A percentile compares a stretch with the other conserved stretches of the same genome.
Conservation (phyloP, 2,329 filamentous ascomycete genomes). For the Colletotrichum tanaceti region DNA sequence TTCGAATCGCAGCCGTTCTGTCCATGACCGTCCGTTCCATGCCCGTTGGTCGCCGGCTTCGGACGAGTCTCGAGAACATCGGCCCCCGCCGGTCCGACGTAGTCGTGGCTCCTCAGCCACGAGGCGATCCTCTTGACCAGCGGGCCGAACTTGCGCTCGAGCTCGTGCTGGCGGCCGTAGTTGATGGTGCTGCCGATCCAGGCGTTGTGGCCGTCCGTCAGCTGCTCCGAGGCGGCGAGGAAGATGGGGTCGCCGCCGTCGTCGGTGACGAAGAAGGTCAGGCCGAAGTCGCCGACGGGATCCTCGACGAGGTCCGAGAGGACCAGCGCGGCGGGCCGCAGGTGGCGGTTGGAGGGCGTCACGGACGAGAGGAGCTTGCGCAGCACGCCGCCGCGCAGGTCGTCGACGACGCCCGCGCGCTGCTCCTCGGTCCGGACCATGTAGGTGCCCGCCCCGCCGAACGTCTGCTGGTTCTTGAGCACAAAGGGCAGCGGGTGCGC, state of each 20-base stretch:
- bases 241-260: slow-evolving; percentile 44
- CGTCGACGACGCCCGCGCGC: slow-evolving; percentile 43
- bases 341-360: slow-evolving; percentile 47
- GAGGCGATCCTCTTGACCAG: slow-evolving; percentile 43
- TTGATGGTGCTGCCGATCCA: slow-evolving; percentile 52
- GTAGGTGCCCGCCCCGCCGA: slow-evolving; percentile 52
- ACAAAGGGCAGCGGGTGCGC: slow-evolving; percentile 49
- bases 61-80: slow-evolving; percentile 48
- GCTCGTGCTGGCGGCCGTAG: slow-evolving; percentile 47
- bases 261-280: slow-evolving; percentile 51
- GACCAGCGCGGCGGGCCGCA: slow-evolving; percentile 49
- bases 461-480: slow-evolving; percentile 53
- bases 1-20: no score
- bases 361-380: slow-evolving; percentile 47
- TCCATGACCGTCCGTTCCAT: no score
- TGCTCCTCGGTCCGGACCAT: slow-evolving; percentile 46
- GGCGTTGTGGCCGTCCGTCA: slow-evolving; percentile 47
- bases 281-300: slow-evolving; percentile 48
- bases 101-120: slow-evolving; percentile 47
- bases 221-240: slow-evolving; percentile 51
- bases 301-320: slow-evolving; percentile 49
- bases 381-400: slow-evolving; percentile 46
- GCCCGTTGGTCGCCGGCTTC: slow-evolving; percentile 24
- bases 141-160: slow-evolving; percentile 45
- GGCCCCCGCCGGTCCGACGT: slow-evolving; percentile 50